These are phyloP conservation scores for Chlamydomonas sp. DNA, from an alignment of 139 green algal species.

Conservation along the genomic window DNA sequence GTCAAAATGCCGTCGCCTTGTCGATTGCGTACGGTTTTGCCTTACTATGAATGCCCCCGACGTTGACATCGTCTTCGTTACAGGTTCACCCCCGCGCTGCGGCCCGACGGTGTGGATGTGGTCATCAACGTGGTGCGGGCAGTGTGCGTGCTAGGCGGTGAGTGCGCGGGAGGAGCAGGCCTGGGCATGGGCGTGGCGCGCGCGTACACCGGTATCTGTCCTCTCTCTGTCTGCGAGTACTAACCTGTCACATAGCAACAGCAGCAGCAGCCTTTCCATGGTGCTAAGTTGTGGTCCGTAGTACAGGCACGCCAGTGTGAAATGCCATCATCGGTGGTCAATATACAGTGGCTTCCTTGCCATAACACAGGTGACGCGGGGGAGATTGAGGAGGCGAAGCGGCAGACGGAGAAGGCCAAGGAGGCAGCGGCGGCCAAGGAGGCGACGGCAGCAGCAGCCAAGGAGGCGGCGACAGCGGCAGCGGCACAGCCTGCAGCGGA, in stretches of 20 bases:
- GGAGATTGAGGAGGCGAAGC: slow-evolving; percentile 22
- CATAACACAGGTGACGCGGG: slow-evolving; percentile 21
- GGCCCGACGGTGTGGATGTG: slow-evolving; percentile 69
- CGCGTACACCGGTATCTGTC: not conserved
- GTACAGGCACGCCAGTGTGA: too few relatives aligned
- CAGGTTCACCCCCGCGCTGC: slow-evolving; percentile 80
- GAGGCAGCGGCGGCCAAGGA: not conserved
- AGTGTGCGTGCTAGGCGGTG: slow-evolving; percentile 77
- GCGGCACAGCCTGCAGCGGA: not conserved
- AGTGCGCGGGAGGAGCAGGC: not conserved
- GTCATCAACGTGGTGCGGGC: slow-evolving; percentile 76
- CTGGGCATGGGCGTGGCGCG: too few relatives aligned
- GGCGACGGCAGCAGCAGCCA: not conserved
- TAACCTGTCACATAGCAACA: too few relatives aligned
- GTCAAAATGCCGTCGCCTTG: too few relatives aligned
- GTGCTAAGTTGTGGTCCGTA: too few relatives aligned
- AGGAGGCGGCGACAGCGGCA: not conserved
- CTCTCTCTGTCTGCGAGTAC: not conserved
- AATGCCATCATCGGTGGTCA: too few relatives aligned
- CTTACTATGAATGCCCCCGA: not conserved
- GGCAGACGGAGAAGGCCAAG: slow-evolving; percentile 18
- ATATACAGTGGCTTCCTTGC: too few relatives aligned
- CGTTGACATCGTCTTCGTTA: not conserved
- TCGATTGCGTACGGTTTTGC: not conserved
- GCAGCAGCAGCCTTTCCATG: too few relatives aligned